These are phyloP conservation scores for Schoenoplectus tabernaemontani DNA, from an alignment of 202 grass and related monocot species.

Conservation along the genomic window DNA sequence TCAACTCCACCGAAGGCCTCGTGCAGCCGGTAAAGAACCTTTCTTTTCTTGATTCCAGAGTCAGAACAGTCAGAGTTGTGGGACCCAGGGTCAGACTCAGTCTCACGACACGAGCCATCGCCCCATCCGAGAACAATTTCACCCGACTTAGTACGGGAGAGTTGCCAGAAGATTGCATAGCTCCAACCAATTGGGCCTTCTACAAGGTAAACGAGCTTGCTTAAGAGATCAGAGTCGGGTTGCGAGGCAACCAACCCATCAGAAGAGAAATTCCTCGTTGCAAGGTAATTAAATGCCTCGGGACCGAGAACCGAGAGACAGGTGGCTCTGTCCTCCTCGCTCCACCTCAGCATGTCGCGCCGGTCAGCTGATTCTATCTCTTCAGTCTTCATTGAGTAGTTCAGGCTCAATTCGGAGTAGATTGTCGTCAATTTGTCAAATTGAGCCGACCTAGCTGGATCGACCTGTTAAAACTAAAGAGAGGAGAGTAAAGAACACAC, in stretches of 20 bases:
- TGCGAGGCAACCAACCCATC: constrained; percentile 54
- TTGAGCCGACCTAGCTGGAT: background rate
- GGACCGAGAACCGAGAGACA: constrained; percentile 48
- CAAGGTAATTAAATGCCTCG: constrained; percentile 78
- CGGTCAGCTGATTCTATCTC: constrained; percentile 37
- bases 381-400: constrained; percentile 63
- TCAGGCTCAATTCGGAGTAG: background rate
- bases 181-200: constrained; percentile 81
- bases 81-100: constrained; percentile 34
- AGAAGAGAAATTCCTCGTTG: constrained; percentile 47
- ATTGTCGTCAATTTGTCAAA: background rate
- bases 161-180: constrained; percentile 96
- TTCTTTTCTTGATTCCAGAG: constrained; percentile 44
- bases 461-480: too few species aligned
- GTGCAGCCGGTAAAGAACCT: constrained; percentile 64
- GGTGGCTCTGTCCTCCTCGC: constrained; percentile 49
- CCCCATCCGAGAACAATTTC: constrained; percentile 92
- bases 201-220: constrained; percentile 73
- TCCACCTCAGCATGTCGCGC: constrained; percentile 42
- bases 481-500: background rate
- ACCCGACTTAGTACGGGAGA: constrained; percentile 66
- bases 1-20: constrained; percentile 56
- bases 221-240: constrained; percentile 57
- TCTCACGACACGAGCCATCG: constrained; percentile 80
- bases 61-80: constrained; percentile 28